A percentile compares a stretch with the other conserved stretches of the same genome.
These are phyloP conservation scores for Naumovozyma dairenensis DNA, from an alignment of 805 yeast genomes.

Conservation along the genomic window DNA sequence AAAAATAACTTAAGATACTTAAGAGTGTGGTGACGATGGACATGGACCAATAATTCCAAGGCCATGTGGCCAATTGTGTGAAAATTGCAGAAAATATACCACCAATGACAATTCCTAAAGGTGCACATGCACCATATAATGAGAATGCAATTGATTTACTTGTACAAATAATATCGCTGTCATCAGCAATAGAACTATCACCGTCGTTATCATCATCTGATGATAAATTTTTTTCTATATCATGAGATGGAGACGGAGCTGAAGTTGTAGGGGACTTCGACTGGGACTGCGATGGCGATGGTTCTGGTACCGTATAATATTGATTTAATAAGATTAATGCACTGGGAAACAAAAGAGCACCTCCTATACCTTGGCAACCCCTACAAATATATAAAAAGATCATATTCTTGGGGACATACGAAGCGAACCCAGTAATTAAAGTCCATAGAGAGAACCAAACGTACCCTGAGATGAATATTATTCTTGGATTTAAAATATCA, in stretches of 20 bases:
- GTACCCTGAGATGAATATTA: conserved; percentile 44
- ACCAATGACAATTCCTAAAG: conserved; percentile 51
- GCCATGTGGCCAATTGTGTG: conserved; percentile 42
- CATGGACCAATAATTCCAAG: conserved; percentile 47
- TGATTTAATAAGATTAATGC: conserved; percentile 44
- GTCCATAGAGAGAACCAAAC: conserved; percentile 50
- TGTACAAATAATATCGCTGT: conserved; percentile 9
- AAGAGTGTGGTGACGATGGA: conserved; percentile 32
- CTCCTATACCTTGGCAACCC: conserved; percentile 57
- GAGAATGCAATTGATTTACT: conserved; percentile 48
- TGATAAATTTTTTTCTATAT: too few species aligned
- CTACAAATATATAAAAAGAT: conserved; percentile 31
- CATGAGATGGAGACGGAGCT: too few species aligned
- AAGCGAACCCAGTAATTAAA: conserved; percentile 46
- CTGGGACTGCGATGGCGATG: too few species aligned
- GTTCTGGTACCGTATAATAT: conserved; percentile 37
- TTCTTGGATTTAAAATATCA: conserved; percentile 55
- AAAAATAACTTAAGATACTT: conserved; percentile 27
- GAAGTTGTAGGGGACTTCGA: too few species aligned
- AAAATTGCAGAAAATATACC: conserved; percentile 41
- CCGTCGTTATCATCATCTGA: too few species aligned
- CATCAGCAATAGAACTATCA: too few species aligned
- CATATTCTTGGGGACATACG: conserved; percentile 10
- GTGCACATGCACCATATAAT: conserved; percentile 51
- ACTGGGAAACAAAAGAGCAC: conserved; percentile 48